Percentiles rank a stretch among this genome's conserved stretches.
phyloP scores from a whole-genome alignment of 108 stramenopile species.

The Nitzschia sp. region DNA sequence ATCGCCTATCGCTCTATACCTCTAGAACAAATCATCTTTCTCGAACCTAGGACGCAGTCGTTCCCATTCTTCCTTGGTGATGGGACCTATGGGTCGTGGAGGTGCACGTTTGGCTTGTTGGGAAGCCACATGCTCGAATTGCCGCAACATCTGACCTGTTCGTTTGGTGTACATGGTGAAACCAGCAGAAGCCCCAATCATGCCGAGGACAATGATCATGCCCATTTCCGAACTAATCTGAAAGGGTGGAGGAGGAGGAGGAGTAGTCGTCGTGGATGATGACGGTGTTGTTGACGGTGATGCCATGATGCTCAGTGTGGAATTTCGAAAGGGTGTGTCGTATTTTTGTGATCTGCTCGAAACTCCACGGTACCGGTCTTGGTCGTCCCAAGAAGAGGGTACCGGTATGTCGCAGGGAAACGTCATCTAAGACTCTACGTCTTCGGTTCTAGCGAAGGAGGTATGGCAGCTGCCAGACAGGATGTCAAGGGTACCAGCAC shows the following conservation, averaged over 20 bases:
- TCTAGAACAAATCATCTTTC: slow-evolving; percentile 60
- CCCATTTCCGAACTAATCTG: slow-evolving; percentile 37
- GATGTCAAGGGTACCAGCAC: too few species aligned
- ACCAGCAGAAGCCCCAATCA: slow-evolving; percentile 66
- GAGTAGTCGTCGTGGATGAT: neutral
- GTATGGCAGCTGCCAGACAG: too few species aligned
- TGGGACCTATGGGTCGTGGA: slow-evolving; percentile 60
- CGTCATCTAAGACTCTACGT: too few species aligned
- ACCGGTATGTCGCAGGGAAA: too few species aligned
- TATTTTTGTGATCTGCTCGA: too few species aligned
- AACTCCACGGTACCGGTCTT: too few species aligned
- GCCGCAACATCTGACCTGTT: slow-evolving; percentile 54
- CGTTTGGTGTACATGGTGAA: slow-evolving; percentile 72
- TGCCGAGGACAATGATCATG: slow-evolving; percentile 36
- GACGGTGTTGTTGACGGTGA: too few species aligned
- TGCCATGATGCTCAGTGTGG: too few species aligned
- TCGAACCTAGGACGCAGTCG: slow-evolving; percentile 58
- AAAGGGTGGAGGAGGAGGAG: neutral
- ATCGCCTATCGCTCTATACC: neutral
- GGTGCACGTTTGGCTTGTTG: slow-evolving; percentile 41
- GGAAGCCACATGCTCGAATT: slow-evolving; percentile 47
- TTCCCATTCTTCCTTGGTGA: slow-evolving; percentile 64
- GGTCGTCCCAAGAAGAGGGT: too few species aligned
- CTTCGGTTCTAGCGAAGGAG: too few species aligned
- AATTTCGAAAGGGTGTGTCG: too few species aligned